Conservation (phyloP, 169 alveolate genomes). For the Plasmodium reichenowi region DNA sequence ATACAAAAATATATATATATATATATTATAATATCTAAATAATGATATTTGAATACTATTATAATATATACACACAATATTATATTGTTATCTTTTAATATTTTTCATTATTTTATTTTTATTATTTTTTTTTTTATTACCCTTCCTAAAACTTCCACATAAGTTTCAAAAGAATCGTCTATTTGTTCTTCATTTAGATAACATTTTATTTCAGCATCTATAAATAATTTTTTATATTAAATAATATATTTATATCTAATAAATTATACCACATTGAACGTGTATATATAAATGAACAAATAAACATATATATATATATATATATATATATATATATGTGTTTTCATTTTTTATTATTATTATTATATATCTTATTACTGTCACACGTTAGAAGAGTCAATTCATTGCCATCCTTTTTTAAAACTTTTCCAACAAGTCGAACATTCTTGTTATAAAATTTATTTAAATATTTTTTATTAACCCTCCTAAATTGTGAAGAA, state of each 20-base stretch:
- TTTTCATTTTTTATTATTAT: no score
- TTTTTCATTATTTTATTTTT: background rate
- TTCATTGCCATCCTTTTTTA: slow-evolving; percentile 65
- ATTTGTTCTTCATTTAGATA: slow-evolving; percentile 42
- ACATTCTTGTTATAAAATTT: slow-evolving; percentile 73
- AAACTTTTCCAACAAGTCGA: slow-evolving; percentile 65
- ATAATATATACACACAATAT: background rate
- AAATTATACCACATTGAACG: background rate
- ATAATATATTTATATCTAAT: background rate
- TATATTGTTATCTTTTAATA: background rate
- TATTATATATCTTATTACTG: slow-evolving; percentile 29
- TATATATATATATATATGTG: slow-evolving; percentile 2
- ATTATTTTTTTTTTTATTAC: background rate
- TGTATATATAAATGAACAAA: no score
- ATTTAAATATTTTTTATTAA: slow-evolving; percentile 52
- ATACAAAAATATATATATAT: background rate
- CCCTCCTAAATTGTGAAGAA: slow-evolving; percentile 31
- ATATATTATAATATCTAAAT: background rate
- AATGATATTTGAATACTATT: no score
- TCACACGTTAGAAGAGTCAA: slow-evolving; percentile 48
- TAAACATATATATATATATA: background rate
- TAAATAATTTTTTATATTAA: background rate
- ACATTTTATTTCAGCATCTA: slow-evolving; percentile 72
- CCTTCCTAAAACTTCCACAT: slow-evolving; percentile 76
- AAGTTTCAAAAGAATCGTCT: slow-evolving; percentile 45